Base-by-base conservation (phyloP, 371 early-diverging fungal species). In the Syncephalastrum contaminatum region DNA sequence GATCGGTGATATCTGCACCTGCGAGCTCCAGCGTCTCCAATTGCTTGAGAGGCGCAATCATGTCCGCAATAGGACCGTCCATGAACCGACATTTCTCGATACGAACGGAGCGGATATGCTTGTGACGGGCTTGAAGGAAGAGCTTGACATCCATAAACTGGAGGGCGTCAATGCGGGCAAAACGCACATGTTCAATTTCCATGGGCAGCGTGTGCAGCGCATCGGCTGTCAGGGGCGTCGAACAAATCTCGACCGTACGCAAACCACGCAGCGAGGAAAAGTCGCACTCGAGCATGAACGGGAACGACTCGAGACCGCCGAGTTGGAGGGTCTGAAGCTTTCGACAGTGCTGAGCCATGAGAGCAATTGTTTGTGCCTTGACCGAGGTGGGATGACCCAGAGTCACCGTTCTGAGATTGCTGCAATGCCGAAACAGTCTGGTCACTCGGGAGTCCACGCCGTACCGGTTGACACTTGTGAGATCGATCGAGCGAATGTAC, bases 201-300 rank as follows among this genome's bases (percentile, higher is more conserved):
- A 19, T 22, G 4, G 64, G 56, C 18, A 63, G 15, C 1, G 50
- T 59, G 18, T 51, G 41, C 4, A 63, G 50, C 7, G 64, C 50
- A 13, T 39, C 7, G 2, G 53, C 42, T 1, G 30, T 43, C 3
- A 63, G 44, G 1, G 64, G 59, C 3, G 64, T 59, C 1, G 59
- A 55, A 12, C 43, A 21, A 41, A 63, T 49, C 2, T 54, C 52
- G 10, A 63, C 43, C 13, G 39, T 25, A 7, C 39, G 22, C 15
- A 63, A 24, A n/a, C 45, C 15, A 12, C 47, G 19, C n/a, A 63
- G 39, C 16, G 43, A 18, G n/a, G 53, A 45, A 30, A 63, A 63
- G 27, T 63, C 53, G 43, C 59, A 59, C 22, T 63, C 64, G n/a
- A 59, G 51, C 58, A 63, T 58, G n/a, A 63, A 63, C 4, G 59